Base-by-base conservation (phyloP, 2,329 filamentous ascomycete genomes). In the Colletotrichum destructivum region DNA sequence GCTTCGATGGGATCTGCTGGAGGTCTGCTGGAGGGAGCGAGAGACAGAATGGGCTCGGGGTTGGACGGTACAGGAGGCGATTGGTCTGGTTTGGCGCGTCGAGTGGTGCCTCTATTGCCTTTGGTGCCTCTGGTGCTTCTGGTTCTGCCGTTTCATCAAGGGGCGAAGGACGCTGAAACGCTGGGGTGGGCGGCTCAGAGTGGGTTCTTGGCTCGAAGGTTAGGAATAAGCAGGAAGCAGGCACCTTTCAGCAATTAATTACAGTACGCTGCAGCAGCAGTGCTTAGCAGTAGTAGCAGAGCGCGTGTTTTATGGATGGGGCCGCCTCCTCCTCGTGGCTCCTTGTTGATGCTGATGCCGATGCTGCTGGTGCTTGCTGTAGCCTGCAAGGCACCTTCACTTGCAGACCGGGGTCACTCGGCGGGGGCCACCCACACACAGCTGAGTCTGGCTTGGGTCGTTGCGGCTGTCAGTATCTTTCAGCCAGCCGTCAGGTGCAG, bases 71-170 rank as follows among this genome's bases (percentile, higher is more conserved):
- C 56, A 52, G 35, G 59, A 71, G 65, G 71, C 63, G 62, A 71
- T 66, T 73, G 71, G 68, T 60, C 68, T 71, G 71, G 55, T 70
- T 61, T 69, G 65, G 54, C 59, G 67, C 60, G 68, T 49, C 62
- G 55, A 71, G 38, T 73, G 62, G 68, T 71, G 31, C 59, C 35
- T 38, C 35, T 38, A 38, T 38, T 38, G 35, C 35, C 8, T 38
- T 3, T 38, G 9, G 9, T 35, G 35, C 35, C 35, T 35, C 9
- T 73, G 62, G 68, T 71, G 54, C 59, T 47, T 66, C 60, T 67
- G 47, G 26, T 51, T 46, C 49, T 73, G 51, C 64, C 63, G 71
- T 73, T 73, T 73, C 71, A 73, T 73, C 68, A 54, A 73, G 68
- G 67, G 62, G 68, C 68, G 54, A 60, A 73, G 63, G 59, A 49